phyloP scores from a whole-genome alignment of 2,329 filamentous ascomycete genomes.

The Xylaria polymorpha region DNA sequence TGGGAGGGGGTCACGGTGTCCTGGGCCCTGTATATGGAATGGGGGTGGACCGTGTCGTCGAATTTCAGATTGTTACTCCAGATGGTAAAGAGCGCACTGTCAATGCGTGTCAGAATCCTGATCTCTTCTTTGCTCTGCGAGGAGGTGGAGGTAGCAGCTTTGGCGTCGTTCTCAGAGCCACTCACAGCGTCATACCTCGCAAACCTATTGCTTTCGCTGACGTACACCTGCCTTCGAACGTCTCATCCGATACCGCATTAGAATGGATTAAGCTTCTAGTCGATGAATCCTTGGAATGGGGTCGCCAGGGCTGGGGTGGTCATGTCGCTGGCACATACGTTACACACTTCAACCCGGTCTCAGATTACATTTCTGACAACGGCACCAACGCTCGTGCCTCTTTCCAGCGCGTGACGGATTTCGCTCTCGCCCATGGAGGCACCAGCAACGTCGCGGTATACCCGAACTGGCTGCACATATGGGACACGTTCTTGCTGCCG shows the following conservation, averaged over 20 bases:
- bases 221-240: conserved; percentile 40
- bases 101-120: conserved; percentile 56
- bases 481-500: conserved; percentile 37
- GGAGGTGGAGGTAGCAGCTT: conserved; percentile 59
- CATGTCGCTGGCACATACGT: conserved; percentile 40
- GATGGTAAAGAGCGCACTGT: conserved; percentile 57
- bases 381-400: conserved; percentile 34
- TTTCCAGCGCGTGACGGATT: conserved; percentile 36
- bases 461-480: conserved; percentile 35
- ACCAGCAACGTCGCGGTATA: conserved; percentile 38
- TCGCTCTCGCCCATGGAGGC: conserved; percentile 38
- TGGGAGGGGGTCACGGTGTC: conserved; percentile 38
- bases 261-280: conserved; percentile 39
- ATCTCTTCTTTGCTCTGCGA: conserved; percentile 48
- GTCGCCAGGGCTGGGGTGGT: conserved; percentile 39
- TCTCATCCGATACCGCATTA: conserved; percentile 33
- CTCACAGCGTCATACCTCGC: conserved; percentile 38
- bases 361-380: conserved; percentile 36
- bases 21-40: conserved; percentile 54
- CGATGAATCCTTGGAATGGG: conserved; percentile 40
- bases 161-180: conserved; percentile 56
- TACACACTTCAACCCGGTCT: conserved; percentile 39
- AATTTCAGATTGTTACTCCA: conserved; percentile 57
- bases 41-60: conserved; percentile 60
- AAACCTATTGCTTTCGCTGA: conserved; percentile 39